phyloP scores from a whole-genome alignment of 164 flowering plant genomes.

The Magnolia sinica region DNA sequence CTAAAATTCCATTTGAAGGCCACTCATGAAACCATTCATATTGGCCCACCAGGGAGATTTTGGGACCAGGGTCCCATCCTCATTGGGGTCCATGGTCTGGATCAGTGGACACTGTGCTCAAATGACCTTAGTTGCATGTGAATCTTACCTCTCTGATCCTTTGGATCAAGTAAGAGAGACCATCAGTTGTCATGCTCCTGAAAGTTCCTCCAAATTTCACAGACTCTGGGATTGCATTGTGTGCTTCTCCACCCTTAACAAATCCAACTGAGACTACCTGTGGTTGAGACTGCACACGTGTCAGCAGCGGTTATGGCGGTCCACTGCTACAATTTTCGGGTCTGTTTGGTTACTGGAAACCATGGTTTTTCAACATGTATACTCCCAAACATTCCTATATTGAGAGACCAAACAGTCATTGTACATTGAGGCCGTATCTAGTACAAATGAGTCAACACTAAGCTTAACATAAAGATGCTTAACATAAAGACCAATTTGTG shows the following conservation, averaged over 20 bases:
- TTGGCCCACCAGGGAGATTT: too few relatives aligned
- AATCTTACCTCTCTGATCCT: conserved; percentile 63
- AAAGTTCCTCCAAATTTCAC: conserved; percentile 73
- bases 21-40: neutral
- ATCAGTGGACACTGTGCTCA: too few relatives aligned
- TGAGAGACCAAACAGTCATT: too few relatives aligned
- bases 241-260: conserved; percentile 49
- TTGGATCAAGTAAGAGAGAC: conserved; percentile 33
- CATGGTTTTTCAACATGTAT: neutral
- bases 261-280: conserved; percentile 67
- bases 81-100: too few relatives aligned
- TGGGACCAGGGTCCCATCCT: neutral
- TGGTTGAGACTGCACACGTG: neutral
- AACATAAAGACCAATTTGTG: too few relatives aligned
- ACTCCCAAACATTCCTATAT: too few relatives aligned
- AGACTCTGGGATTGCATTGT: conserved; percentile 54
- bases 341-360: neutral
- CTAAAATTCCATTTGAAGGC: neutral
- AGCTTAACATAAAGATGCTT: too few relatives aligned
- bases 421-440: too few relatives aligned
- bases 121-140: neutral
- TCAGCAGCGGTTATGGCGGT: too few relatives aligned
- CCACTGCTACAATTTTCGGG: neutral
- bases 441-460: too few relatives aligned
- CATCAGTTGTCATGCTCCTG: conserved; percentile 52